A percentile compares a stretch with the other conserved stretches of the same genome.
Evolutionary conservation across 441 rosid species (phyloP).

Genomic region (Theobroma grandiflorum): DNA sequence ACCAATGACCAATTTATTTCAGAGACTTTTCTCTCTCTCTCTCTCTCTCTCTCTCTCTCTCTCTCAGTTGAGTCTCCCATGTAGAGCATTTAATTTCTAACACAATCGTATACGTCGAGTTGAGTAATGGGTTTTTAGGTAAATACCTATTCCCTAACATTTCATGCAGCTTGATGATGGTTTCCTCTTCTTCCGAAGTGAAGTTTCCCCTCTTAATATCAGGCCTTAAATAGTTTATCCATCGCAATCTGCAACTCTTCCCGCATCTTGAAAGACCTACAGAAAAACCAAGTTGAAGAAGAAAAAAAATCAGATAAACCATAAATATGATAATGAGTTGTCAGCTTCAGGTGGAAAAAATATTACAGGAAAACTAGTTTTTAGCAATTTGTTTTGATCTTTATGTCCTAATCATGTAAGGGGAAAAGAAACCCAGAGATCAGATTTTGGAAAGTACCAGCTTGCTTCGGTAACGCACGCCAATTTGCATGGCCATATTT

Average conservation of each 20-base stretch:
- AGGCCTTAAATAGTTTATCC: slow-evolving; percentile 84
- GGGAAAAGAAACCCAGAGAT: background rate
- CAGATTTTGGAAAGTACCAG: slow-evolving; percentile 45
- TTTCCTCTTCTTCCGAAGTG: slow-evolving; percentile 76
- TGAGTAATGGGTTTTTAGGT: background rate
- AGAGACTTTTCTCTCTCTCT: too few relatives aligned
- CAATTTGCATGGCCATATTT: slow-evolving; percentile 68
- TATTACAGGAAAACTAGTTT: background rate
- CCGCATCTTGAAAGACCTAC: slow-evolving; percentile 85
- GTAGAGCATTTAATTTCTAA: too few relatives aligned
- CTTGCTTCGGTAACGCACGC: slow-evolving; percentile 75
- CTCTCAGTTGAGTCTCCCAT: too few relatives aligned
- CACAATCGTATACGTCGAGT: too few relatives aligned
- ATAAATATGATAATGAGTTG: too few relatives aligned
- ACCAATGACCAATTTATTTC: background rate
- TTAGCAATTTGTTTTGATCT: background rate
- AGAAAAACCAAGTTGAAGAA: background rate
- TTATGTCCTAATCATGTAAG: background rate
- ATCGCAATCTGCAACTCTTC: slow-evolving; percentile 90
- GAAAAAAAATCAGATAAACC: background rate
- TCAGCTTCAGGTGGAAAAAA: background rate
- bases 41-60: too few relatives aligned
- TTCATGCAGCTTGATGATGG: slow-evolving; percentile 72
- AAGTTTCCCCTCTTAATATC: slow-evolving; percentile 87
- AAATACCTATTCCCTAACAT: slow-evolving; percentile 73